Evolutionary conservation across 768 basidiomycete genomes (phyloP).

Genomic region (Termitomyces sp.): DNA sequence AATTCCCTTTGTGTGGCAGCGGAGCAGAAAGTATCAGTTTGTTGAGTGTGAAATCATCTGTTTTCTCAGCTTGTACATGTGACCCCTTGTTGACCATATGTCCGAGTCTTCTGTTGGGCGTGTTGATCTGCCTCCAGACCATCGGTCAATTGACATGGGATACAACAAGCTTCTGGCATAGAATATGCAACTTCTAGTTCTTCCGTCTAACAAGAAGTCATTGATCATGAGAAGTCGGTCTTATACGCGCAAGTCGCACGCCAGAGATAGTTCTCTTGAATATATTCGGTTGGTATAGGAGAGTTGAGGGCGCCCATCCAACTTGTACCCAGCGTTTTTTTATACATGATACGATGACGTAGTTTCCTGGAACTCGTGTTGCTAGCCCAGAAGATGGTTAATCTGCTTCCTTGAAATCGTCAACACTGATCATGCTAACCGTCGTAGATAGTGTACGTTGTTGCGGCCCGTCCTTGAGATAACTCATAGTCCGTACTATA

Average conservation of each 20-base stretch:
- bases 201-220: background rate
- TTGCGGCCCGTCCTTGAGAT: background rate
- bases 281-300: background rate
- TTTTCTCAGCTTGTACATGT: background rate
- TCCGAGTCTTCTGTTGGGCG: background rate
- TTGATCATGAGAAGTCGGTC: background rate
- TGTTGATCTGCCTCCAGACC: background rate
- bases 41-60: background rate
- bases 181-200: background rate
- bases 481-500: too few relatives aligned
- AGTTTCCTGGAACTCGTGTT: too few relatives aligned
- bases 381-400: background rate
- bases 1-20: background rate
- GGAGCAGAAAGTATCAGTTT: background rate
- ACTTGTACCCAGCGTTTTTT: background rate
- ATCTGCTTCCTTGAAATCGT: background rate
- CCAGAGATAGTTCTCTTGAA: background rate
- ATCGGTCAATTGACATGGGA: background rate
- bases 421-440: too few relatives aligned
- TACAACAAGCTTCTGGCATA: background rate
- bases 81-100: background rate
- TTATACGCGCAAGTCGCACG: too few relatives aligned
- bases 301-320: background rate
- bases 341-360: background rate
- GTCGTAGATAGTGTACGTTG: background rate